Evolutionary conservation across 2,329 filamentous ascomycete genomes (phyloP).

Genomic region (Paracamarosporium sp.): DNA sequence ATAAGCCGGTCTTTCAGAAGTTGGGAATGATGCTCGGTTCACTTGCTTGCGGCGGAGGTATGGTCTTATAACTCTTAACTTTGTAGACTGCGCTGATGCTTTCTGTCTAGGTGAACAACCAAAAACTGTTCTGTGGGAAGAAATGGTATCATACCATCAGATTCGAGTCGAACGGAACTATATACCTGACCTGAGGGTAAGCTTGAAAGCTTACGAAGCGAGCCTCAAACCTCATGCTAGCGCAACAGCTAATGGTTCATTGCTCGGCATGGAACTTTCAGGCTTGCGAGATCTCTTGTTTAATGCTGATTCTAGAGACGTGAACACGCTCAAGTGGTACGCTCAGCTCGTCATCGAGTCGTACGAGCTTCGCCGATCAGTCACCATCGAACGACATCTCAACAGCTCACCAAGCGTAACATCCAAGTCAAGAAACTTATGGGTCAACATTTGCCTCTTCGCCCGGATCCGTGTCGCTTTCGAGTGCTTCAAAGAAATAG

Average conservation of each 20-base stretch:
- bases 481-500: slow-evolving; percentile 25
- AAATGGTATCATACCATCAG: slow-evolving; percentile 27
- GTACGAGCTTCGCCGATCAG: slow-evolving; percentile 22
- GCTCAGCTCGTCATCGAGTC: slow-evolving; percentile 13
- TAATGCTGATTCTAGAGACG: too few relatives aligned
- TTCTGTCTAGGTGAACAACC: slow-evolving; percentile 2
- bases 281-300: too few relatives aligned
- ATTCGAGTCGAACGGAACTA: slow-evolving; percentile 24
- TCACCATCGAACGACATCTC: slow-evolving; percentile 19
- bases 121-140: slow-evolving; percentile 20
- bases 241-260: too few relatives aligned
- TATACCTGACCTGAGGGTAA: slow-evolving; percentile 26
- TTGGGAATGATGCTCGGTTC: slow-evolving; percentile 15
- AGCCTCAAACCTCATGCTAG: too few relatives aligned
- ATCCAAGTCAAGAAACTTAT: slow-evolving; percentile 24
- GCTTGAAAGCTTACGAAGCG: slow-evolving; percentile 23
- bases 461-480: slow-evolving; percentile 28
- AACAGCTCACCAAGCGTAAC: slow-evolving; percentile 22
- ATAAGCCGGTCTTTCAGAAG: slow-evolving; percentile 17
- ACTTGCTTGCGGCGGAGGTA: slow-evolving; percentile 15
- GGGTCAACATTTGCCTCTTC: slow-evolving; percentile 26
- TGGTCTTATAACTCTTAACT: slow-evolving; percentile 7
- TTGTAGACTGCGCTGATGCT: slow-evolving; percentile 9
- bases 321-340: slow-evolving; percentile 11
- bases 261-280: too few relatives aligned